phyloP scores from a whole-genome alignment of 2,329 filamentous ascomycete species.

The Cladosporium sp. region DNA sequence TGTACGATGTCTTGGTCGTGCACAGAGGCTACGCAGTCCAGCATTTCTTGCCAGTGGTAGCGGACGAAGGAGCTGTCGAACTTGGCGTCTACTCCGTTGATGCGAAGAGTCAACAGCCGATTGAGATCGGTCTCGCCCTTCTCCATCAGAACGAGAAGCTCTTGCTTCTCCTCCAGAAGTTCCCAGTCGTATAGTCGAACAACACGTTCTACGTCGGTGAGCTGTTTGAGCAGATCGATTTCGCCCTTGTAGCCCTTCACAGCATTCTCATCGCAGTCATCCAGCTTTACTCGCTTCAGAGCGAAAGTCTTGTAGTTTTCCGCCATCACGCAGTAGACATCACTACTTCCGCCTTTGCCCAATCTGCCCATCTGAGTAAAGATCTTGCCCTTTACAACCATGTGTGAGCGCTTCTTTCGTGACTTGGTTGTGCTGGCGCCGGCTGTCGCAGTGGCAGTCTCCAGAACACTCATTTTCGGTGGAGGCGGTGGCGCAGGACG shows the following conservation, averaged over 20 bases:
- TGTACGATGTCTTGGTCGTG: constrained; percentile 91
- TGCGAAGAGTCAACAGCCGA: constrained; percentile 70
- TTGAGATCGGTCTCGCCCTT: constrained; percentile 92
- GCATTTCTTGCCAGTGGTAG: constrained; percentile 99
- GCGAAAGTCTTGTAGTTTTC: constrained; percentile 96
- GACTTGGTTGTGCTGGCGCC: constrained; percentile 74
- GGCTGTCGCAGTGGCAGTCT: constrained; percentile 78
- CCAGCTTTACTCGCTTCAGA: constrained; percentile 85
- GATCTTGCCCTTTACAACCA: constrained; percentile 84
- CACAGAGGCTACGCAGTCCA: constrained; percentile 86
- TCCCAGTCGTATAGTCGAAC: constrained; percentile 90
- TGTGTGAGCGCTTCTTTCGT: constrained; percentile 72
- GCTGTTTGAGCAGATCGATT: constrained; percentile 80
- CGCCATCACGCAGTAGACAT: constrained; percentile 93
- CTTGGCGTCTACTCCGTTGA: constrained; percentile 63
- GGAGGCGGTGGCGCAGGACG: constrained; percentile 73
- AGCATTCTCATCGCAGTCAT: constrained; percentile 79
- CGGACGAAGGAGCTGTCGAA: constrained; percentile 89
- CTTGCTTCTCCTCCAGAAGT: constrained; percentile 85
- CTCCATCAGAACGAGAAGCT: constrained; percentile 91
- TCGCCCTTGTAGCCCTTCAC: constrained; percentile 90
- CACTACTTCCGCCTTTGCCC: constrained; percentile 85
- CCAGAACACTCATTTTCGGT: constrained; percentile 95
- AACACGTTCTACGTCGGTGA: constrained; percentile 82
- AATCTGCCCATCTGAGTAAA: constrained; percentile 89